Evolutionary conservation across 1,139 yeast species (phyloP).

Genomic region (Geotrichum citri-aurantii): DNA sequence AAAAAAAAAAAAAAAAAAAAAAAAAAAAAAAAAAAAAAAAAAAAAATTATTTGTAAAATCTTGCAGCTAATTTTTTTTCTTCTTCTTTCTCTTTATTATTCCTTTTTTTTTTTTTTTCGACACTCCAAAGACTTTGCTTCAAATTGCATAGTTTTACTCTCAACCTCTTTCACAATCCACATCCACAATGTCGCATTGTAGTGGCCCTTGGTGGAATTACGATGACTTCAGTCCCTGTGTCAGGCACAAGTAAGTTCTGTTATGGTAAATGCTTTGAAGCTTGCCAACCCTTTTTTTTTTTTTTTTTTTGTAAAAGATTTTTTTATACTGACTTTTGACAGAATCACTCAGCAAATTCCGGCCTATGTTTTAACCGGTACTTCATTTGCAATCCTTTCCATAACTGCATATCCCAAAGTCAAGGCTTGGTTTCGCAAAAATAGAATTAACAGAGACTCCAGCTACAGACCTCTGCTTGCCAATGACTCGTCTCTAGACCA

Average conservation of each 20-base stretch:
- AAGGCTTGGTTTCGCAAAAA: slow-evolving; percentile 11
- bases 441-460: slow-evolving; percentile 21
- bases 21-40: too few species aligned
- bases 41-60: too few species aligned
- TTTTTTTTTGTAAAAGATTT: neutral
- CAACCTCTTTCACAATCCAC: neutral
- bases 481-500: slow-evolving; percentile 11
- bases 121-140: neutral
- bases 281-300: neutral
- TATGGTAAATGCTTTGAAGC: neutral
- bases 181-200: slow-evolving; percentile 18
- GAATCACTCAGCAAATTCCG: slow-evolving; percentile 28
- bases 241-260: slow-evolving; percentile 28
- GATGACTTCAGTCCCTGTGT: slow-evolving; percentile 30
- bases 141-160: neutral
- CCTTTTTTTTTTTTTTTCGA: too few species aligned
- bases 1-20: too few species aligned
- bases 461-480: slow-evolving; percentile 26
- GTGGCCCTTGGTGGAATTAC: slow-evolving; percentile 28
- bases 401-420: slow-evolving; percentile 22
- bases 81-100: too few species aligned
- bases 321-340: slow-evolving; percentile 9
- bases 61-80: too few species aligned
- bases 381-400: slow-evolving; percentile 21
- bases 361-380: slow-evolving; percentile 19